Percentiles rank a stretch among this genome's conserved stretches.
These are phyloP conservation scores for Rhizopogon sp. DNA, from an alignment of 768 basidiomycete species.

Conservation along the genomic window DNA sequence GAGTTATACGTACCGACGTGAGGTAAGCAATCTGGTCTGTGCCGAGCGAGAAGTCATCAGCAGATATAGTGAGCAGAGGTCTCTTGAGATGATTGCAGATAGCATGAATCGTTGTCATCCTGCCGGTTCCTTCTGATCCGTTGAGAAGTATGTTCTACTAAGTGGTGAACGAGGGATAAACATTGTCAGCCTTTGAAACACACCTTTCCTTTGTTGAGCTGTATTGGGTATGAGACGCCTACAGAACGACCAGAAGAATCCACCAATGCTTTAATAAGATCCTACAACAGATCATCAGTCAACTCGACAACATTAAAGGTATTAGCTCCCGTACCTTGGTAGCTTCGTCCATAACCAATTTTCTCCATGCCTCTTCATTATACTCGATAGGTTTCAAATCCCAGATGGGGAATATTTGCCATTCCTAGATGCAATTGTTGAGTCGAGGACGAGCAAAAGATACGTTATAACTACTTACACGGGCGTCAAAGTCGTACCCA, in stretches of 20 bases:
- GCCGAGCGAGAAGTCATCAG: too few relatives aligned
- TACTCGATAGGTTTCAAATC: neutral
- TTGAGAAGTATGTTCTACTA: neutral
- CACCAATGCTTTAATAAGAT: neutral
- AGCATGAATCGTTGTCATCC: neutral
- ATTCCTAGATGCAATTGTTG: neutral
- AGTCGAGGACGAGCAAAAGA: neutral
- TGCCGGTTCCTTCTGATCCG: neutral
- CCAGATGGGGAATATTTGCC: neutral
- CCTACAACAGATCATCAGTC: neutral
- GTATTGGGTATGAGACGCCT: neutral
- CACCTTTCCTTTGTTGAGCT: neutral
- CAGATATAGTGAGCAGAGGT: neutral
- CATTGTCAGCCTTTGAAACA: neutral
- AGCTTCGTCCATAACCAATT: neutral
- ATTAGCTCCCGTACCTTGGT: neutral
- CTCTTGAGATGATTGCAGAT: neutral
- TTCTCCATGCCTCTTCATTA: neutral
- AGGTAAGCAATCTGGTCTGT: neutral
- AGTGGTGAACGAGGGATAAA: neutral
- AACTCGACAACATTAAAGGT: neutral
- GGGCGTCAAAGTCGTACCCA: neutral
- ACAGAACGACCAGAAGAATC: neutral
- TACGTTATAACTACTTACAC: neutral
- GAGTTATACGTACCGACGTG: neutral